Conservation (phyloP, 169 alveolate genomes). For the Pseudocohnilembus persalinus region DNA sequence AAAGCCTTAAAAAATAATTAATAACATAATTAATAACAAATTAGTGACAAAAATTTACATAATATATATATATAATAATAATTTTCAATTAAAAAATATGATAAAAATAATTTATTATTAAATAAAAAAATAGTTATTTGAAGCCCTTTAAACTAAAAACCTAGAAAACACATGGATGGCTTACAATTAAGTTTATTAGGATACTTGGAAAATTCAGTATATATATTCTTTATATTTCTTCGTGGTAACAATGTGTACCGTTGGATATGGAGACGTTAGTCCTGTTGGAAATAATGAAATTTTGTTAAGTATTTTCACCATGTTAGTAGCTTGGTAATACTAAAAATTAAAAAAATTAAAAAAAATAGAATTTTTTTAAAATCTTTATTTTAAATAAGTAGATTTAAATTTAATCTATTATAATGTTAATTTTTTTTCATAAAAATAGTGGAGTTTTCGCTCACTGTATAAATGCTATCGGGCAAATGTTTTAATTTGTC, state of each 20-base stretch:
- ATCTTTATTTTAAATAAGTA: too few species aligned
- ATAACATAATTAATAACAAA: not conserved
- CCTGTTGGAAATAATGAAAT: conserved; percentile 18
- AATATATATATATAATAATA: not conserved
- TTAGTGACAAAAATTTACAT: not conserved
- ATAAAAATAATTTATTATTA: not conserved
- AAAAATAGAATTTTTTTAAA: too few species aligned
- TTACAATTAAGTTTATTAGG: too few species aligned
- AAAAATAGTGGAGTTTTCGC: conserved; percentile 22
- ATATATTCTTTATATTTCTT: too few species aligned
- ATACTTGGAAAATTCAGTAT: too few species aligned
- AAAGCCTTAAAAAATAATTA: not conserved
- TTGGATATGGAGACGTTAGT: conserved; percentile 31
- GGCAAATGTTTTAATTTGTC: not conserved
- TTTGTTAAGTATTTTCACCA: conserved; percentile 10
- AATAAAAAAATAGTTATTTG: too few species aligned
- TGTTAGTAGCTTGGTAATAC: conserved; percentile 6
- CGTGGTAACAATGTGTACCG: conserved; percentile 37
- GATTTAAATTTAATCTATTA: not conserved
- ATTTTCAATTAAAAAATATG: not conserved
- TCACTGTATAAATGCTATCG: conserved; percentile 4
- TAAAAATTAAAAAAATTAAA: too few species aligned
- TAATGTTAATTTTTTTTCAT: not conserved
- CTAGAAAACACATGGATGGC: too few species aligned
- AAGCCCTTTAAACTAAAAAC: too few species aligned